phyloP scores from a whole-genome alignment of 2,329 filamentous ascomycete genomes.

The Colletotrichum liriopes region DNA sequence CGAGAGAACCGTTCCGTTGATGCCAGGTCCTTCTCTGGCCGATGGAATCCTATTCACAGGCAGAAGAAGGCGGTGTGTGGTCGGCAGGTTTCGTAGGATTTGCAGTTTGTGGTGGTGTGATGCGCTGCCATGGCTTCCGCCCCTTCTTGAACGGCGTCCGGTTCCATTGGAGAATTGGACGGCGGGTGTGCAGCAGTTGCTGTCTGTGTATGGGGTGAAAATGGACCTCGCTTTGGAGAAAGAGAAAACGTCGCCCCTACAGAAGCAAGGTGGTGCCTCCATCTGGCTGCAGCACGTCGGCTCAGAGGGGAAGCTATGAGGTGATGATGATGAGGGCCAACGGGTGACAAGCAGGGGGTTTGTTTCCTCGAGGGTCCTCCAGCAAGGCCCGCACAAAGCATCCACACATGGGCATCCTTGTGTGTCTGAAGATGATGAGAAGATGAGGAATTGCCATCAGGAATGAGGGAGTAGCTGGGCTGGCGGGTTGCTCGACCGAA shows the following conservation, averaged over 20 bases:
- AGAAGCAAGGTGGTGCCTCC: conserved; percentile 19
- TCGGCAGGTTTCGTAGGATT: conserved; percentile 11
- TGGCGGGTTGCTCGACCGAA: not conserved
- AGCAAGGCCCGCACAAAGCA: conserved; percentile 13
- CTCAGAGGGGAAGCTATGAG: conserved; percentile 29
- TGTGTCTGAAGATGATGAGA: not conserved
- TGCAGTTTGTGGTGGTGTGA: conserved; percentile 21
- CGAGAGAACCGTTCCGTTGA: not conserved
- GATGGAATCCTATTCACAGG: not conserved
- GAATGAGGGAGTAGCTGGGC: not conserved
- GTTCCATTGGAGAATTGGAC: conserved; percentile 38
- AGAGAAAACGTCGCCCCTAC: conserved; percentile 13
- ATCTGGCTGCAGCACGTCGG: conserved; percentile 15
- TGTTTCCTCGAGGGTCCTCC: not conserved
- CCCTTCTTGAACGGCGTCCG: conserved; percentile 23
- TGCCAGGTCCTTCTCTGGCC: not conserved
- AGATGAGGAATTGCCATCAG: not conserved
- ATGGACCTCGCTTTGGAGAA: conserved; percentile 8
- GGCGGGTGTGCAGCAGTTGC: conserved; percentile 22
- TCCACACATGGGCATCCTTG: conserved; percentile 21
- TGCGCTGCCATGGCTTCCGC: conserved; percentile 36
- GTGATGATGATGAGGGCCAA: conserved; percentile 38
- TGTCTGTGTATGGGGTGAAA: not conserved
- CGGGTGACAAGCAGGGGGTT: conserved; percentile 21
- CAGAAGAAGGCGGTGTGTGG: conserved; percentile 18